phyloP scores from a whole-genome alignment of 352 stramenopile species.

The Blastocystis sp. region DNA sequence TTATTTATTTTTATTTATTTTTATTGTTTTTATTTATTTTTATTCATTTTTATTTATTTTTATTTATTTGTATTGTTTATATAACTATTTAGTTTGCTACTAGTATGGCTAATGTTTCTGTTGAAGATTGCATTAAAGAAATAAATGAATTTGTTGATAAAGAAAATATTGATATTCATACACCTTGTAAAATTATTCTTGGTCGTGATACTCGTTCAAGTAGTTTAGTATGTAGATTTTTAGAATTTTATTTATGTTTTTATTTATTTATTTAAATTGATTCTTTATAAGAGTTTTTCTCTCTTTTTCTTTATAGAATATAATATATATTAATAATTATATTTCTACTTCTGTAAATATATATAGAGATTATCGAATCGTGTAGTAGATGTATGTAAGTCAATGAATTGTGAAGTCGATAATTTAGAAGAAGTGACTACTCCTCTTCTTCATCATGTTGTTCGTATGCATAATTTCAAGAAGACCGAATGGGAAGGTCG shows the following conservation, averaged over 20 bases:
- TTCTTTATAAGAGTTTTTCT: too few species aligned
- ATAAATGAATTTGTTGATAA: slow-evolving; percentile 65
- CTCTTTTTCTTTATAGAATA: too few species aligned
- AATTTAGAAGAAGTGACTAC: slow-evolving; percentile 86
- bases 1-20: too few species aligned
- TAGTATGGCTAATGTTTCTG: slow-evolving; percentile 56
- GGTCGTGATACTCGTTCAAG: slow-evolving; percentile 65
- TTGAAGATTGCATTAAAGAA: slow-evolving; percentile 56
- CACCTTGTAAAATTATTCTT: slow-evolving; percentile 45
- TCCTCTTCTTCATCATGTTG: slow-evolving; percentile 82
- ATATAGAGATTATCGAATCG: slow-evolving; percentile 68
- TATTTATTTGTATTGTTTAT: slow-evolving; percentile 31
- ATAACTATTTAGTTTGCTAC: slow-evolving; percentile 48
- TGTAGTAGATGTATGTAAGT: slow-evolving; percentile 60
- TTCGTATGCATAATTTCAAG: slow-evolving; percentile 61
- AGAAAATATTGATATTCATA: slow-evolving; percentile 28
- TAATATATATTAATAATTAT: too few species aligned
- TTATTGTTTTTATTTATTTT: too few species aligned
- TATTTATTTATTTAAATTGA: too few species aligned
- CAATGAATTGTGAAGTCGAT: slow-evolving; percentile 63
- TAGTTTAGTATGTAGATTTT: background rate
- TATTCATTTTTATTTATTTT: too few species aligned
- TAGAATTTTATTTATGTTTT: too few species aligned
- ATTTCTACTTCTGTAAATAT: slow-evolving; percentile 49
- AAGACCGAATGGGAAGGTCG: slow-evolving; percentile 49